Evolutionary conservation across 1,139 yeast genomes (phyloP), one percentile per base, ranked within the genome.

Genomic region (Cylindricascospora bacillispora): DNA sequence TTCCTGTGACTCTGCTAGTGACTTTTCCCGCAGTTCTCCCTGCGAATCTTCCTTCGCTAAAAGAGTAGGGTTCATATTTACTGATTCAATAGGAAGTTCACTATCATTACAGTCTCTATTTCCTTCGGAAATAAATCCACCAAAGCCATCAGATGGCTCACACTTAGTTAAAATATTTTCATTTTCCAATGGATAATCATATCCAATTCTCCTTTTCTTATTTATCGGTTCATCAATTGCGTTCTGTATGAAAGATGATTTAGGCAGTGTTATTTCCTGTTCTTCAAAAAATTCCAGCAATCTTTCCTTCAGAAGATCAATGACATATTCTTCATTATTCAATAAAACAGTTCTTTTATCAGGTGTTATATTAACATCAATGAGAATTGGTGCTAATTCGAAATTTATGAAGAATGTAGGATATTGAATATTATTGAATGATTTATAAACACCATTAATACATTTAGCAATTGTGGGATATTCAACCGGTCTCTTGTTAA

Each of bases 351-450:
- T 68, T 27, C 92, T 61, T 49, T 89, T 89, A 49, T 89, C 95
- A 0, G 98, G 98, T 0, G 94, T 75, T 1, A 92, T 78, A 53
- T 89, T 89, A 13, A 89, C 65, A 56, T 89, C 99, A 22, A 81
- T 53, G 14, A 62, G 58, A 14, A 52, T 46, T 0, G 78, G 63
- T 26, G 67, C 64, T 9, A 83, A 52, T 6, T 49, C 47, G 21
- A 89, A 43, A 50, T 92, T 65, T 2, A 82, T 46, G 1, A 85
- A 59, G 30, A 80, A 63, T n/a, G 72, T 69, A 0, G 98, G 98
- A 32, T 51, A 65, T 46, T 85, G 95, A 4, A 74, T 62, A 41
- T 72, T 67, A 44, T 83, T 86, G 52, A 67, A 82, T 23, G 63
- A 62, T 38, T 70, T 72, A 55, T 82, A 89, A 1, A 70, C 66